phyloP scores from a whole-genome alignment of 192 early-diverging fungal genomes.

The Coemansia sp. region DNA sequence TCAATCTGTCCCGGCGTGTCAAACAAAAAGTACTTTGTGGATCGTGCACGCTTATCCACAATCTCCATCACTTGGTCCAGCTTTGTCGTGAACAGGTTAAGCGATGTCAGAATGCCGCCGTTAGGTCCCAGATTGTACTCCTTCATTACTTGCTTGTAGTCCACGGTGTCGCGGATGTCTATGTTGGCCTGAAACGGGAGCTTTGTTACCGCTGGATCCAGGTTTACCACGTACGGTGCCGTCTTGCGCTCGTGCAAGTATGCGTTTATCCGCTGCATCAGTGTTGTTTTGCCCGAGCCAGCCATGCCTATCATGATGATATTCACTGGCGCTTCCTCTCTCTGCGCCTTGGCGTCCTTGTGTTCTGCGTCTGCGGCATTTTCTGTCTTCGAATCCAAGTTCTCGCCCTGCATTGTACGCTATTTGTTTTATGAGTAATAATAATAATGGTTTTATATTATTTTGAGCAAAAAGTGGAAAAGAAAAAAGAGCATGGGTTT shows the following conservation, averaged over 20 bases:
- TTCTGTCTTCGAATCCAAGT: background rate
- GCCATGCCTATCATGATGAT: constrained; percentile 96
- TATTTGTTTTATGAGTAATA: background rate
- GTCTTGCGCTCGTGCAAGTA: constrained; percentile 74
- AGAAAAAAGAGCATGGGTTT: too few relatives aligned
- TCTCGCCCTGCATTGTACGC: constrained; percentile 1
- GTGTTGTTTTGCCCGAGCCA: constrained; percentile 93
- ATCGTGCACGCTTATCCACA: constrained; percentile 72
- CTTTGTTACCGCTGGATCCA: constrained; percentile 87
- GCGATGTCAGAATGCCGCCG: constrained; percentile 92
- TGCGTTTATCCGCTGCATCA: constrained; percentile 94
- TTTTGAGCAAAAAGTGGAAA: background rate
- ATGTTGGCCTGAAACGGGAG: constrained; percentile 95
- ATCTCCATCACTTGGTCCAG: constrained; percentile 95
- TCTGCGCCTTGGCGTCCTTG: background rate
- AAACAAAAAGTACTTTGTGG: constrained; percentile 68
- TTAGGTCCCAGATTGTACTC: constrained; percentile 97
- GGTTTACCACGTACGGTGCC: constrained; percentile 88
- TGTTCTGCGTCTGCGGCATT: too few relatives aligned
- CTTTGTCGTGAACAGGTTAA: constrained; percentile 97
- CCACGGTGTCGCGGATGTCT: constrained; percentile 95
- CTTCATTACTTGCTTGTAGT: constrained; percentile 99
- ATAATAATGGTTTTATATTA: background rate
- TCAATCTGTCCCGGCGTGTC: constrained; percentile 99
- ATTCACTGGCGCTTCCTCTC: constrained; percentile 35